Percentiles rank a stretch among this genome's conserved stretches.
These are phyloP conservation scores for Oenanthe javanica DNA, from an alignment of 140 eudicot species.

Conservation along the genomic window DNA sequence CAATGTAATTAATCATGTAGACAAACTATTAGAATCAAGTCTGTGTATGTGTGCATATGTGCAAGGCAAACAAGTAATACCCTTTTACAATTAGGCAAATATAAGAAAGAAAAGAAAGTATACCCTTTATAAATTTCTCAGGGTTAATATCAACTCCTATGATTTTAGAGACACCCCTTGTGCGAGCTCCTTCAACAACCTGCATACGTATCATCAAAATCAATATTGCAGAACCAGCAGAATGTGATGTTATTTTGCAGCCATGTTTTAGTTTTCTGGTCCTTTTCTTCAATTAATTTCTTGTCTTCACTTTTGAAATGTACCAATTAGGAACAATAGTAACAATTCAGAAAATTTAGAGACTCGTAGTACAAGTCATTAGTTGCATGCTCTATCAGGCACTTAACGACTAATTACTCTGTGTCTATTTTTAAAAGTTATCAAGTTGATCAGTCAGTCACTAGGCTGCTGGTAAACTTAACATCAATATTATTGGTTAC, in stretches of 20 bases:
- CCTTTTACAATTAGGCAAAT: background rate
- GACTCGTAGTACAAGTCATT: no score
- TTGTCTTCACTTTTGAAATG: background rate
- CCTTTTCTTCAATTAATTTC: background rate
- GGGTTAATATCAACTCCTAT: conserved; percentile 65
- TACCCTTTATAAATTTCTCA: conserved; percentile 49
- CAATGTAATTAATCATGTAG: background rate
- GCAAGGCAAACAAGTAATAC: background rate
- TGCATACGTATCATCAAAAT: conserved; percentile 7
- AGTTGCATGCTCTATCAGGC: no score
- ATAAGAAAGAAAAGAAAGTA: background rate
- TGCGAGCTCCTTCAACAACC: conserved; percentile 64
- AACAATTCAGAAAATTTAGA: no score
- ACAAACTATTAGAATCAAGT: background rate
- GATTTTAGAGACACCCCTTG: conserved; percentile 57
- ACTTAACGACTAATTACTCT: no score
- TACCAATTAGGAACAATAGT: no score
- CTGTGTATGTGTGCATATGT: background rate
- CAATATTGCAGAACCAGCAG: background rate
- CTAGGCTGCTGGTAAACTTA: no score
- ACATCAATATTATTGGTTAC: no score
- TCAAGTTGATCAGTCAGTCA: no score
- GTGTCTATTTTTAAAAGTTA: no score
- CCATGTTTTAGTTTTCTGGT: background rate
- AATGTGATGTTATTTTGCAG: background rate